Evolutionary conservation across 1,139 yeast genomes (phyloP).

Genomic region (Saccharomycopsis crataegensis): DNA sequence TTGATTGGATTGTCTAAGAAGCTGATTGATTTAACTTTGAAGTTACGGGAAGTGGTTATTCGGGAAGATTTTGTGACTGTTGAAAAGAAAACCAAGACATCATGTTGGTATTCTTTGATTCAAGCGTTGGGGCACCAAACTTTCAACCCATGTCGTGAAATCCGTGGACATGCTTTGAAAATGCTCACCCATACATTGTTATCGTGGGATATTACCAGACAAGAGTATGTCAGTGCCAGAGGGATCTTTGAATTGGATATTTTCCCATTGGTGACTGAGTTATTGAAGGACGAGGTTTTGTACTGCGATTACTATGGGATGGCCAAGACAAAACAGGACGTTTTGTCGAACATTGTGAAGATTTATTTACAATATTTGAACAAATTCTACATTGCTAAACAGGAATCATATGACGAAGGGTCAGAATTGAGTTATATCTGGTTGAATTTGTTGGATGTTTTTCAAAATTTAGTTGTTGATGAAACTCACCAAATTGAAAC

Average conservation of each 20-base stretch:
- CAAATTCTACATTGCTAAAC: slow-evolving; percentile 28
- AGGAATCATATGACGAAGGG: background rate
- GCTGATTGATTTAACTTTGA: slow-evolving; percentile 55
- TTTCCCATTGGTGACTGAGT: slow-evolving; percentile 63
- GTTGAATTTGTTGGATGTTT: slow-evolving; percentile 16
- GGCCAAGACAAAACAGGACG: slow-evolving; percentile 56
- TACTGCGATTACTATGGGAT: slow-evolving; percentile 60
- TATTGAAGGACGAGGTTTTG: slow-evolving; percentile 59
- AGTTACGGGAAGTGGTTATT: slow-evolving; percentile 33
- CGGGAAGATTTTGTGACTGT: slow-evolving; percentile 26
- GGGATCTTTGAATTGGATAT: slow-evolving; percentile 67
- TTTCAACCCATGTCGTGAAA: slow-evolving; percentile 76
- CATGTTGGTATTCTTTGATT: slow-evolving; percentile 45
- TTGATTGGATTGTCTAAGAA: slow-evolving; percentile 51
- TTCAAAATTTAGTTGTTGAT: slow-evolving; percentile 13
- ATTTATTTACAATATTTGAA: slow-evolving; percentile 57
- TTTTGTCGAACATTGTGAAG: slow-evolving; percentile 61
- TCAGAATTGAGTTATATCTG: slow-evolving; percentile 30
- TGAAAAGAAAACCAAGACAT: slow-evolving; percentile 18
- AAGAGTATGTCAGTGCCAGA: slow-evolving; percentile 35
- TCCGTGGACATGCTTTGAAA: slow-evolving; percentile 57
- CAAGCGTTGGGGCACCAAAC: slow-evolving; percentile 87
- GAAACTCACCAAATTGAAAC: slow-evolving; percentile 11
- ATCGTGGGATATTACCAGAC: slow-evolving; percentile 28
- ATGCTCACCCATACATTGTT: slow-evolving; percentile 43